These are phyloP conservation scores for Fusarium anguioides DNA, from an alignment of 2,329 filamentous ascomycete genomes.

Conservation along the genomic window DNA sequence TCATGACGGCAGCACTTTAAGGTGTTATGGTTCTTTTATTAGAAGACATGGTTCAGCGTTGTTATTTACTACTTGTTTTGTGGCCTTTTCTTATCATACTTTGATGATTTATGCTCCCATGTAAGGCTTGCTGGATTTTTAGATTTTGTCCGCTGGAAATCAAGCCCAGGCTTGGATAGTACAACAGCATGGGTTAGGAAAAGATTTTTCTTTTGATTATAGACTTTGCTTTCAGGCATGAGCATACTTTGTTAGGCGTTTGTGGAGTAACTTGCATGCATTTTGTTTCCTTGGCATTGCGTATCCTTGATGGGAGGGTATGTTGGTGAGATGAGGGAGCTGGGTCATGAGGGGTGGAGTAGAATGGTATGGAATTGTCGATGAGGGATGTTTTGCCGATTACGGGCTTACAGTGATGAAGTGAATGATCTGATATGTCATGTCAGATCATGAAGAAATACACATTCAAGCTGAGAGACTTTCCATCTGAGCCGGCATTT, in stretches of 20 bases:
- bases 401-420: background rate
- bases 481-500: background rate
- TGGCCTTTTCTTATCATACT: slow-evolving; percentile 21
- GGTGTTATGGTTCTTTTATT: slow-evolving; percentile 30
- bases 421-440: background rate
- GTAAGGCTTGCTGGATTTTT: slow-evolving; percentile 10
- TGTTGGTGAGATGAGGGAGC: background rate
- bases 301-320: background rate
- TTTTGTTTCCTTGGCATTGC: background rate
- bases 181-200: slow-evolving; percentile 23
- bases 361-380: background rate
- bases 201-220: slow-evolving; percentile 3
- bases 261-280: slow-evolving; percentile 1
- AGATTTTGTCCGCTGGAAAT: slow-evolving; percentile 25
- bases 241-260: slow-evolving; percentile 11
- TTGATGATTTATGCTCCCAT: slow-evolving; percentile 26
- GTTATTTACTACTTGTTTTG: background rate
- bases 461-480: background rate
- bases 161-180: slow-evolving; percentile 17
- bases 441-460: slow-evolving; percentile 15
- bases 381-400: slow-evolving; percentile 1
- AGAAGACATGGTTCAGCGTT: slow-evolving; percentile 14
- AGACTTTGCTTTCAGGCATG: slow-evolving; percentile 28
- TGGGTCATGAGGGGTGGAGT: background rate
- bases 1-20: slow-evolving; percentile 28